Percentiles rank a stretch among this genome's conserved stretches.
phyloP scores from a whole-genome alignment of 2,329 filamentous ascomycete species.

The Pseudogymnoascus sp. region DNA sequence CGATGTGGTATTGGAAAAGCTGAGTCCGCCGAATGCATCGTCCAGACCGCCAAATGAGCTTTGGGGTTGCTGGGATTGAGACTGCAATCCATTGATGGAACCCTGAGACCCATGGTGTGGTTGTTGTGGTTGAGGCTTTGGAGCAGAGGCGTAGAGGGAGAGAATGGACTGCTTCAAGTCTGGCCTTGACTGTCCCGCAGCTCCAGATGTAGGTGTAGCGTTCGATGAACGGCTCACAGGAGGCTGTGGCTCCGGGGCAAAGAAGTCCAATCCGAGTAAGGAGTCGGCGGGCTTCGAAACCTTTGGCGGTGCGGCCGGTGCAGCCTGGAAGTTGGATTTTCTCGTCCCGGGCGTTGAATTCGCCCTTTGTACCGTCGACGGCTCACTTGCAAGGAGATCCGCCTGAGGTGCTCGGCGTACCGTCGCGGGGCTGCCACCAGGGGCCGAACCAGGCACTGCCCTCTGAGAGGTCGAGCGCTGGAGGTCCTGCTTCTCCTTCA shows the following conservation, averaged over 20 bases:
- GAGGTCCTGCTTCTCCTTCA: slow-evolving; percentile 58
- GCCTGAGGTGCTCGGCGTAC: slow-evolving; percentile 43
- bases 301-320: slow-evolving; percentile 58
- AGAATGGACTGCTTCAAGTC: slow-evolving; percentile 96
- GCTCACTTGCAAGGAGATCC: slow-evolving; percentile 74
- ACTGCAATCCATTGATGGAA: slow-evolving; percentile 60
- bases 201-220: slow-evolving; percentile 56
- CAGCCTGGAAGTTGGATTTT: slow-evolving; percentile 48
- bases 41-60: slow-evolving; percentile 49
- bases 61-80: slow-evolving; percentile 43
- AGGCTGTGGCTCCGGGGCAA: slow-evolving; percentile 58
- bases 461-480: slow-evolving; percentile 38
- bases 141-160: slow-evolving; percentile 80
- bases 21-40: slow-evolving; percentile 70
- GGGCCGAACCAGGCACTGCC: slow-evolving; percentile 14
- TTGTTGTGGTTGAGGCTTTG: slow-evolving; percentile 59
- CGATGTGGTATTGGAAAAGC: slow-evolving; percentile 46
- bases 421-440: slow-evolving; percentile 26
- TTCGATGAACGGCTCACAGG: slow-evolving; percentile 75
- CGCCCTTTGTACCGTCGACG: slow-evolving; percentile 56
- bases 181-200: slow-evolving; percentile 64
- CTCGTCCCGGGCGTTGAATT: slow-evolving; percentile 59
- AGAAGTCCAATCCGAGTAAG: slow-evolving; percentile 83
- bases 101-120: slow-evolving; percentile 48
- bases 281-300: slow-evolving; percentile 72